phyloP scores from a whole-genome alignment of 1,284 basidiomycete genomes.

The Fomitopsis palustris region DNA sequence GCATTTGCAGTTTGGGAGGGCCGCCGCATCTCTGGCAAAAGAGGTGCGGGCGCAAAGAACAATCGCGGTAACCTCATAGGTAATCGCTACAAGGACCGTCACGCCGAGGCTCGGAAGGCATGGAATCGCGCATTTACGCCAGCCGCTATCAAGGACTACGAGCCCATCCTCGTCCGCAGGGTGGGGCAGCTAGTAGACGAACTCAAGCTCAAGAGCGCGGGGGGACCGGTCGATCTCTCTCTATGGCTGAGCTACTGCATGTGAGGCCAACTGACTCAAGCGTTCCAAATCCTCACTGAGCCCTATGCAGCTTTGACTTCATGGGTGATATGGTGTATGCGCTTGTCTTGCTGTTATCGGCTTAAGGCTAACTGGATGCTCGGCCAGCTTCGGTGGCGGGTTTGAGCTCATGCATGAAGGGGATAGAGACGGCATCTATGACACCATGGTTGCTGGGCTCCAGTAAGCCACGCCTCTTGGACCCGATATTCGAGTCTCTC shows the following conservation, averaged over 20 bases:
- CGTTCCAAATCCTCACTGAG: neutral
- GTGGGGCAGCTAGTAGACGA: constrained; percentile 36
- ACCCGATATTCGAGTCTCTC: too few species aligned
- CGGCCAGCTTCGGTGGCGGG: constrained; percentile 25
- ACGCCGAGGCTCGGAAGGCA: constrained; percentile 43
- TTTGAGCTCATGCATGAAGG: constrained; percentile 24
- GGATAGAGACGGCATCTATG: constrained; percentile 17
- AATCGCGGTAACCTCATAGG: constrained; percentile 15
- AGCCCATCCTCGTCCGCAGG: constrained; percentile 38
- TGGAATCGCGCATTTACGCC: constrained; percentile 53
- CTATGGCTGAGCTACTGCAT: constrained; percentile 49
- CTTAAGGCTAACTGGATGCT: neutral
- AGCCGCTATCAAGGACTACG: constrained; percentile 49
- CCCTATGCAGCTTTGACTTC: constrained; percentile 44
- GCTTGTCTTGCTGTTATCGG: neutral
- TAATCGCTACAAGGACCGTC: constrained; percentile 33
- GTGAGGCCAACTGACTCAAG: constrained; percentile 31
- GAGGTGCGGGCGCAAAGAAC: neutral
- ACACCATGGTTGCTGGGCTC: constrained; percentile 12
- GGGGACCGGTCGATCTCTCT: constrained; percentile 35
- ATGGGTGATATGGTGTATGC: constrained; percentile 61
- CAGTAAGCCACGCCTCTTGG: neutral
- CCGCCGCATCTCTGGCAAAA: constrained; percentile 1
- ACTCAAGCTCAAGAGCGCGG: constrained; percentile 27
- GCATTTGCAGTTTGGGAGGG: constrained; percentile 1